Evolutionary conservation across 306 rosid species (phyloP), one percentile per base, ranked within the genome.

Genomic region (Dicorynia guianensis): DNA sequence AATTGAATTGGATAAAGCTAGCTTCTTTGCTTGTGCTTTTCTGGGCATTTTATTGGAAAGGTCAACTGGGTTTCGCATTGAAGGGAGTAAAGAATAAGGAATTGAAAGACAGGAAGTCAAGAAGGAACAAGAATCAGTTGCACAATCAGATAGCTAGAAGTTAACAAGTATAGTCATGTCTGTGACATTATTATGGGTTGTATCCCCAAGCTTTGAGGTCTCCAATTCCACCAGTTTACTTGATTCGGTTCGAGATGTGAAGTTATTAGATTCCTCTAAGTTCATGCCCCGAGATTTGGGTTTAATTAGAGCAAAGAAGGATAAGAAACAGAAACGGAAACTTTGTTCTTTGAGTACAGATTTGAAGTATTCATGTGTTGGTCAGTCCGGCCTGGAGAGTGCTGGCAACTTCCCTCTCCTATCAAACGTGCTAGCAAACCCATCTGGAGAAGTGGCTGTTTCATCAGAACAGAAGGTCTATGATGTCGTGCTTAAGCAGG

Each of bases 401-500:
- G 72, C 86, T 50, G 54, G 77, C 74, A 67, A 69, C 72, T 86
- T 83, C 69, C 79, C 85, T 35, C 33, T 87, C 18, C 20, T 76
- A 34, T 81, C 90, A 2, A 87, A 87, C 76, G 81, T 92, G 85
- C 89, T 85, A 1, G 97, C 87, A 5, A 89, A 85, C 59, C 89
- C 96, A 1, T 59, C 82, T 0, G 96, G 87, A 63, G 93, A 87
- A 77, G 75, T 78, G 52, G 81, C 82, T 13, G 63, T 77, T 57
- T 85, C 94, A 2, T 79, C 94, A 0, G 94, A 89, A 76, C 85
- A 87, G 88, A 89, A 77, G 83, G 94, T 89, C 44, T 89, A 89
- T 65, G 81, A 87, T 65, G 94, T 89, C 36, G 94, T 89, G 82
- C 58, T 87, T 65, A 89, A 87, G 84, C 94, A 89, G 82, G 94